Percentiles rank a stretch among this genome's conserved stretches.
phyloP scores from a whole-genome alignment of 768 basidiomycete genomes.

The Mycena venus region DNA sequence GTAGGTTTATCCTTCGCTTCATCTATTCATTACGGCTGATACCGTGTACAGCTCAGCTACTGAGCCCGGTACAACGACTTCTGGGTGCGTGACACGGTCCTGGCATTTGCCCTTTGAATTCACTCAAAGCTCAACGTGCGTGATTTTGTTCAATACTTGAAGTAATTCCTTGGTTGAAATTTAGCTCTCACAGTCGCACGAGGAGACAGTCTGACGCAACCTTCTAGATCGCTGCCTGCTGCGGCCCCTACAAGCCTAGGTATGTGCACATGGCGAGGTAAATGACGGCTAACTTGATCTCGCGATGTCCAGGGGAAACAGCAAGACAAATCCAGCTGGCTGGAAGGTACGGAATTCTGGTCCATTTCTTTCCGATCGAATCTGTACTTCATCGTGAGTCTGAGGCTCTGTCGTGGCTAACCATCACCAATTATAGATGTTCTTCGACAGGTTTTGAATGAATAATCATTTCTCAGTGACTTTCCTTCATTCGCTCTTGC shows the following conservation, averaged over 20 bases:
- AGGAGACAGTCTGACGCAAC: neutral
- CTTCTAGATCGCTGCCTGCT: neutral
- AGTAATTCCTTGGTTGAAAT: neutral
- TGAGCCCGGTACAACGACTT: neutral
- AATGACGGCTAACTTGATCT: neutral
- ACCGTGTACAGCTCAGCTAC: neutral
- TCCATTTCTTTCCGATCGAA: neutral
- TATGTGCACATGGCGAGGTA: neutral
- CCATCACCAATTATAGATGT: neutral
- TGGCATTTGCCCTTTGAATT: neutral
- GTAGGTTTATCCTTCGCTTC: constrained; percentile 1
- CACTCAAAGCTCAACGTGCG: constrained; percentile 10
- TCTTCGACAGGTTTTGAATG: neutral
- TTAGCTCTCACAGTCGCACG: neutral
- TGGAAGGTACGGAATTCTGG: neutral
- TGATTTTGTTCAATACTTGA: no score
- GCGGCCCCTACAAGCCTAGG: neutral
- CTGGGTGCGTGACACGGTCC: neutral
- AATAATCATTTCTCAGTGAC: neutral
- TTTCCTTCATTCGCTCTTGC: no score
- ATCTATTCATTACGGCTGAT: neutral
- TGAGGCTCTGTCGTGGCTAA: neutral
- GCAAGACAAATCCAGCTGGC: neutral
- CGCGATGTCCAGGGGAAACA: constrained; percentile 2
- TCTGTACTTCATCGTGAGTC: neutral